Evolutionary conservation across 768 basidiomycete genomes (phyloP).

Genomic region (Auriscalpium vulgare): DNA sequence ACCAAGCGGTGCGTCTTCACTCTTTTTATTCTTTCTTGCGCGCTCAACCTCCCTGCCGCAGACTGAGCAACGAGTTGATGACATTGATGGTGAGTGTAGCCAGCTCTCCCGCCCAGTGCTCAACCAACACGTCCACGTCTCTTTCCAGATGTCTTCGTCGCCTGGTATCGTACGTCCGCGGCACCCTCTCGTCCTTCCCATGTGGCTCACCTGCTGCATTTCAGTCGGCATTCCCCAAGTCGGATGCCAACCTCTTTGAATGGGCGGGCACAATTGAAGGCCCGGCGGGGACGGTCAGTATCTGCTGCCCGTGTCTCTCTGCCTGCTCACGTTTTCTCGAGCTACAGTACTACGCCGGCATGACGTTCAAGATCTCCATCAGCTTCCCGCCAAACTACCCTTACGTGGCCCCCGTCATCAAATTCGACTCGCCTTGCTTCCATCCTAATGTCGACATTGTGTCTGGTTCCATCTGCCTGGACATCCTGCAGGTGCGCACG

Average conservation of each 20-base stretch:
- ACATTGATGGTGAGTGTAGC: conserved; percentile 63
- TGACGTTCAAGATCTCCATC: conserved; percentile 78
- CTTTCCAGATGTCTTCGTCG: conserved; percentile 73
- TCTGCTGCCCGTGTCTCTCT: not conserved
- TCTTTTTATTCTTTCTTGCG: not conserved
- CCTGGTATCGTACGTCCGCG: conserved; percentile 68
- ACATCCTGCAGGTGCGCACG: conserved; percentile 68
- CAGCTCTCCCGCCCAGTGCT: not conserved
- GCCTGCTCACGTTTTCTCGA: conserved; percentile 3
- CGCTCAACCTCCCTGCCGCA: conserved; percentile 18
- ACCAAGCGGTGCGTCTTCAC: conserved; percentile 59
- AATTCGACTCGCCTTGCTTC: conserved; percentile 84
- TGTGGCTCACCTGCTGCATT: not conserved
- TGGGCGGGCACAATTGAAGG: conserved; percentile 90
- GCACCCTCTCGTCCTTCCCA: not conserved
- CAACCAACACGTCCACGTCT: not conserved
- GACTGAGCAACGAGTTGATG: conserved; percentile 82
- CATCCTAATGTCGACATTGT: conserved; percentile 86
- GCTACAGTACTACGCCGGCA: conserved; percentile 62
- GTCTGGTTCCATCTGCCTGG: conserved; percentile 73
- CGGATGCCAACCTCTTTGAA: conserved; percentile 80
- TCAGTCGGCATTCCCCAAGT: conserved; percentile 86
- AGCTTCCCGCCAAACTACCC: conserved; percentile 85
- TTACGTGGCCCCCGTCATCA: conserved; percentile 76
- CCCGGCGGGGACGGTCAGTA: conserved; percentile 60